Evolutionary conservation across 2,329 filamentous ascomycete species (phyloP).

Genomic region (Cladosporium sp.): DNA sequence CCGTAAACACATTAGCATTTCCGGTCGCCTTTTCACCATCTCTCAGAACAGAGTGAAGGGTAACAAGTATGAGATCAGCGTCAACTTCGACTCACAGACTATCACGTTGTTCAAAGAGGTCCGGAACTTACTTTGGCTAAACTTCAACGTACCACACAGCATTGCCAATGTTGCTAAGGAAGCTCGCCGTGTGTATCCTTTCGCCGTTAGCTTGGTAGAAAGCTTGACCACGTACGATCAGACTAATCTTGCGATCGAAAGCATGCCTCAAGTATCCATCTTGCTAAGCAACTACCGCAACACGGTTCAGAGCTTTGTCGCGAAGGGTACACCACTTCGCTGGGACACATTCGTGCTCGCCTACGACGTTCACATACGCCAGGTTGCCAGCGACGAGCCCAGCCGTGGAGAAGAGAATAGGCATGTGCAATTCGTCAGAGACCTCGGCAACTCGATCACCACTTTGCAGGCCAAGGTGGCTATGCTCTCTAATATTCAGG

Average conservation of each 20-base stretch:
- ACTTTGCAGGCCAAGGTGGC: slow-evolving; percentile 83
- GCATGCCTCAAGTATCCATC: slow-evolving; percentile 83
- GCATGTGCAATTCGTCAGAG: slow-evolving; percentile 93
- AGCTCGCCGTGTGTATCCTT: slow-evolving; percentile 97
- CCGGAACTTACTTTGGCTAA: slow-evolving; percentile 90
- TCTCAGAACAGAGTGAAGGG: slow-evolving; percentile 83
- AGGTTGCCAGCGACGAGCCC: slow-evolving; percentile 53
- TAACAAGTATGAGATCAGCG: slow-evolving; percentile 78
- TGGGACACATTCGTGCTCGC: slow-evolving; percentile 99
- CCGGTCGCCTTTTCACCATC: slow-evolving; percentile 87
- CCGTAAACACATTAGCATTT: slow-evolving; percentile 82
- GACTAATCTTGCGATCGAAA: slow-evolving; percentile 75
- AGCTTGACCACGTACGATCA: slow-evolving; percentile 92
- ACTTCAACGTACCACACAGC: slow-evolving; percentile 87
- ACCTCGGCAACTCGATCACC: slow-evolving; percentile 83
- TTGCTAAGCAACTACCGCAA: slow-evolving; percentile 88
- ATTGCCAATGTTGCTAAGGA: slow-evolving; percentile 97
- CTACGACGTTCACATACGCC: slow-evolving; percentile 82
- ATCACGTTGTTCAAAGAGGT: slow-evolving; percentile 99
- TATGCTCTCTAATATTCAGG: slow-evolving; percentile 71
- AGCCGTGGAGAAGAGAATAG: slow-evolving; percentile 32
- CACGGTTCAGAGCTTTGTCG: slow-evolving; percentile 77
- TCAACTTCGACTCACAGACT: slow-evolving; percentile 96
- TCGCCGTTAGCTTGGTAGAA: slow-evolving; percentile 97
- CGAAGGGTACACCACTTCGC: slow-evolving; percentile 81